These are phyloP conservation scores for Eucalyptus marginata DNA, from an alignment of 345 rosid species.

Conservation along the genomic window DNA sequence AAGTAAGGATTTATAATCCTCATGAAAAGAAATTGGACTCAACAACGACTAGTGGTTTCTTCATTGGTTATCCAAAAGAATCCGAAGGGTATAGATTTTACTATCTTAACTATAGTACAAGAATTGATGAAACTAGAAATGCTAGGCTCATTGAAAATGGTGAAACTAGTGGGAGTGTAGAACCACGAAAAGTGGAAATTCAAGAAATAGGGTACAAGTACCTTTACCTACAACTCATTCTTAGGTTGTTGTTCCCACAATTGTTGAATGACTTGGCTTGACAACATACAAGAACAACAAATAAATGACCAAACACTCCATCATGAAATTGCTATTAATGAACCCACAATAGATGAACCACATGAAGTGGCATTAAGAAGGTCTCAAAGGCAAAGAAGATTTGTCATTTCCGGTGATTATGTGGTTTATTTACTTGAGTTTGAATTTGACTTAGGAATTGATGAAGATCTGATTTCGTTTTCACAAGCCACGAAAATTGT, in stretches of 20 bases:
- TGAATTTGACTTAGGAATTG: neutral
- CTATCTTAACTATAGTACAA: too few relatives aligned
- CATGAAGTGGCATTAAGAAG: neutral
- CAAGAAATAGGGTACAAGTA: too few relatives aligned
- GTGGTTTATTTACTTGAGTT: neutral
- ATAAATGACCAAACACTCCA: neutral
- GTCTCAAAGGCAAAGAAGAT: neutral
- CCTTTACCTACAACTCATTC: too few relatives aligned
- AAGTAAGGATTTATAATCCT: too few relatives aligned
- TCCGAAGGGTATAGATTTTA: too few relatives aligned
- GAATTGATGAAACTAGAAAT: too few relatives aligned
- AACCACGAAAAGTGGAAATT: too few relatives aligned
- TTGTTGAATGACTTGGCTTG: neutral
- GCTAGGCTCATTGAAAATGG: too few relatives aligned
- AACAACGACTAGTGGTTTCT: too few relatives aligned
- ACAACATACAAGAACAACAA: neutral
- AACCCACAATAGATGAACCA: neutral
- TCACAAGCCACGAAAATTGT: neutral
- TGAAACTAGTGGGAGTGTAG: too few relatives aligned
- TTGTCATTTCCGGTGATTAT: neutral
- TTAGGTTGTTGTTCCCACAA: neutral
- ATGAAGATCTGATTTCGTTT: neutral
- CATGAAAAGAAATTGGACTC: too few relatives aligned
- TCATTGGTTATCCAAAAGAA: too few relatives aligned
- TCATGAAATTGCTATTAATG: neutral